phyloP scores from a whole-genome alignment of 805 yeast genomes.

The Wickerhamomyces hampshirensis region DNA sequence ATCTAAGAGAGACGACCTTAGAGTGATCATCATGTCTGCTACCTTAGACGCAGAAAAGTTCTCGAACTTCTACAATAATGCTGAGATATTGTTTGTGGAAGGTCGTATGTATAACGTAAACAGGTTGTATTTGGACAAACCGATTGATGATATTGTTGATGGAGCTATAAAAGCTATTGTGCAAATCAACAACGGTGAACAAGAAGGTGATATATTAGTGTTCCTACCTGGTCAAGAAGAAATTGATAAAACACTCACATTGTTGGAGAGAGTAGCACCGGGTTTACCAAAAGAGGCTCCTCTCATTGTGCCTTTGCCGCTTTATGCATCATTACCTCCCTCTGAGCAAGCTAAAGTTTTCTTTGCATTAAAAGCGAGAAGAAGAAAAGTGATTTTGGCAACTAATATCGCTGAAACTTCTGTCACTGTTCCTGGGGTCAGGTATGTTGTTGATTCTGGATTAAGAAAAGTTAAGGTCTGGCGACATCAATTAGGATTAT shows the following conservation, averaged over 20 bases:
- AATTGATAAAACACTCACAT: slow-evolving; percentile 75
- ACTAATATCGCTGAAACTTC: slow-evolving; percentile 99
- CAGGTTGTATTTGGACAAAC: slow-evolving; percentile 54
- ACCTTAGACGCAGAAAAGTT: slow-evolving; percentile 90
- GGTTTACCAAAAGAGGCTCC: slow-evolving; percentile 74
- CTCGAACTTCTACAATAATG: slow-evolving; percentile 67
- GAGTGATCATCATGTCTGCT: slow-evolving; percentile 90
- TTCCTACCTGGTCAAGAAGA: slow-evolving; percentile 97
- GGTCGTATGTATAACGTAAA: slow-evolving; percentile 88
- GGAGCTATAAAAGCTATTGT: slow-evolving; percentile 66
- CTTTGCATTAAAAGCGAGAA: slow-evolving; percentile 52
- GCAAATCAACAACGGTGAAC: slow-evolving; percentile 73
- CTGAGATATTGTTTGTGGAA: slow-evolving; percentile 83
- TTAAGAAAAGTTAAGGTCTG: slow-evolving; percentile 90
- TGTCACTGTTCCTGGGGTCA: slow-evolving; percentile 89
- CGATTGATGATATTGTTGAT: slow-evolving; percentile 82
- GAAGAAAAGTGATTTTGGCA: slow-evolving; percentile 82
- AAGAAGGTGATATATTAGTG: slow-evolving; percentile 83
- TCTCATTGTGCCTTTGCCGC: slow-evolving; percentile 66
- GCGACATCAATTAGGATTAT: slow-evolving; percentile 88
- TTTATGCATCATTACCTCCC: slow-evolving; percentile 93
- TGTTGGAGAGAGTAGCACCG: slow-evolving; percentile 57
- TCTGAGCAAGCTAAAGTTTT: slow-evolving; percentile 80
- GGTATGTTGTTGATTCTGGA: slow-evolving; percentile 91
- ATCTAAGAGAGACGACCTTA: slow-evolving; percentile 47